Evolutionary conservation across 495 filamentous ascomycete genomes (phyloP).

Genomic region (Trypethelium eluteriae): DNA sequence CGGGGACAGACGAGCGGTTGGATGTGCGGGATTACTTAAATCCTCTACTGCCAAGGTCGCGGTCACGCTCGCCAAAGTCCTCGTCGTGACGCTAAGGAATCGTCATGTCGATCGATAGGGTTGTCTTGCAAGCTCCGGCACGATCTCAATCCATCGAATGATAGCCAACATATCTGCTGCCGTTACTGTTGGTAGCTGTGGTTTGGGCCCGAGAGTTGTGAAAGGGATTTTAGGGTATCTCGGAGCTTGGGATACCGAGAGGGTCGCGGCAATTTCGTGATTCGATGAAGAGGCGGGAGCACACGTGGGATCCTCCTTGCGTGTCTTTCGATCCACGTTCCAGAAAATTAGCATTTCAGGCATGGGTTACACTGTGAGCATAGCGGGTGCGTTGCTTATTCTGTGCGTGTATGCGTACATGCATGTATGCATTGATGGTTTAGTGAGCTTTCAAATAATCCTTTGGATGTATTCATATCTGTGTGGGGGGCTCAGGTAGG

Average conservation of each 20-base stretch:
- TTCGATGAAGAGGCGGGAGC: not conserved
- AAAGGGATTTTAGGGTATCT: not conserved
- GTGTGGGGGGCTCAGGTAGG: not conserved
- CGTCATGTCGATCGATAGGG: too few relatives aligned
- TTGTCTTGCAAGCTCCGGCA: not conserved
- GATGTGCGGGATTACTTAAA: not conserved
- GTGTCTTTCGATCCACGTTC: not conserved
- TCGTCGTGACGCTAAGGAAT: not conserved
- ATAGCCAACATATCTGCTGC: not conserved
- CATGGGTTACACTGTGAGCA: not conserved
- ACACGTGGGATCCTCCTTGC: not conserved
- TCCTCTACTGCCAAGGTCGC: not conserved
- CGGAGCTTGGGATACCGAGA: not conserved
- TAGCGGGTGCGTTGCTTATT: not conserved
- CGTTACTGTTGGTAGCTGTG: not conserved
- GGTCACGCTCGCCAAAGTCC: not conserved
- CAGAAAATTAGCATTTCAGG: not conserved
- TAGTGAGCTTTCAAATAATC: not conserved
- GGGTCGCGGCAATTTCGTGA: slow-evolving; percentile 3
- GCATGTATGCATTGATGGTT: not conserved
- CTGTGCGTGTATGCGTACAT: not conserved
- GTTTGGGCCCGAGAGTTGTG: not conserved
- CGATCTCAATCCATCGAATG: not conserved
- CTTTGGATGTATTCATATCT: not conserved
- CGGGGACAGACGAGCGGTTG: not conserved